A percentile compares a stretch with the other conserved stretches of the same genome.
Evolutionary conservation across 2,329 filamentous ascomycete species (phyloP).

Genomic region (Penicillium polonicum): DNA sequence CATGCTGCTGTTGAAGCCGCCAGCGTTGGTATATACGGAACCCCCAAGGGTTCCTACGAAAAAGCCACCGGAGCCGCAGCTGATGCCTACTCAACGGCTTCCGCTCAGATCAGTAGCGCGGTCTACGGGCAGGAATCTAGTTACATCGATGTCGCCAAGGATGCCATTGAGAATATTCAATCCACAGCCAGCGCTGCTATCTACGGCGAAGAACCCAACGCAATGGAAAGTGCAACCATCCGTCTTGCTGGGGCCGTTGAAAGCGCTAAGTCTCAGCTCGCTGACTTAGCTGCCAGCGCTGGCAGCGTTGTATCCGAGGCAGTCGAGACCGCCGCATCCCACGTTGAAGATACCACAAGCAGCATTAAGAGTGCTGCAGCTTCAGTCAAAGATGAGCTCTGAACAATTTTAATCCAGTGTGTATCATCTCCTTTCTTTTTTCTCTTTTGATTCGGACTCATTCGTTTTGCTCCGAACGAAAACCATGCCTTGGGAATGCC

Average conservation of each 20-base stretch:
- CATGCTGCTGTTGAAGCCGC: conserved; percentile 60
- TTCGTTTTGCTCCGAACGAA: conserved; percentile 3
- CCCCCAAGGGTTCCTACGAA: conserved; percentile 54
- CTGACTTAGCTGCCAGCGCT: conserved; percentile 33
- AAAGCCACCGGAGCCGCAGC: conserved; percentile 55
- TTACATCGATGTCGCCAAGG: conserved; percentile 55
- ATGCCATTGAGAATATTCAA: conserved; percentile 55
- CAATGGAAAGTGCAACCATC: conserved; percentile 34
- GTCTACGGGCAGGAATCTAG: conserved; percentile 56
- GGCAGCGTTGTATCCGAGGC: conserved; percentile 36
- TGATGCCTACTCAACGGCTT: conserved; percentile 53
- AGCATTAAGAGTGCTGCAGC: conserved; percentile 48
- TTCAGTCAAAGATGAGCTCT: conserved; percentile 27
- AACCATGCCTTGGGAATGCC: conserved; percentile 10
- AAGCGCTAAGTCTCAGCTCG: conserved; percentile 36
- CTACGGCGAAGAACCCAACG: conserved; percentile 50
- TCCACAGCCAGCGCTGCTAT: conserved; percentile 57
- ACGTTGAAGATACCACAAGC: conserved; percentile 47
- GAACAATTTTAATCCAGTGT: conserved; percentile 5
- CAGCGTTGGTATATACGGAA: conserved; percentile 58
- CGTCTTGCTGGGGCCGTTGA: conserved; percentile 35
- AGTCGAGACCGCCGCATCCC: conserved; percentile 40
- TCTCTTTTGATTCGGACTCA: conserved; percentile 8
- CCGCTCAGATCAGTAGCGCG: conserved; percentile 52
- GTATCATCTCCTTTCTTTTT: conserved; percentile 8